Evolutionary conservation across 1,284 basidiomycete genomes (phyloP), one percentile per base, ranked within the genome.

Genomic region (Vanrija sp.): DNA sequence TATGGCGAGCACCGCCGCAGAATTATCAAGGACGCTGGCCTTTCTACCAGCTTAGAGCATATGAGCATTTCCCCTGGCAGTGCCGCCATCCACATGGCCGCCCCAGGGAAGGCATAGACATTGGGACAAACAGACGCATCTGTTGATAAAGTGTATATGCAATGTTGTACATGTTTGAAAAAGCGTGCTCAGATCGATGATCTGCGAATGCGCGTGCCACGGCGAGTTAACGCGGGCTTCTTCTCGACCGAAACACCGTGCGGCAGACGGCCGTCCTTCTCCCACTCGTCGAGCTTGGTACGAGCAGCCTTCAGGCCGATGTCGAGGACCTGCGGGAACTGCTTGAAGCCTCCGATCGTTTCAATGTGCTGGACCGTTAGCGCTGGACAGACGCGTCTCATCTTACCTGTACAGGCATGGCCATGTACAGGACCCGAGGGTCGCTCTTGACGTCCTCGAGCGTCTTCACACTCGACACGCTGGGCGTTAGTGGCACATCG

Each of bases 401-500:
- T 87, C 77, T 87, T 46, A 69, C 85, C 66, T 93, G 88, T 18
- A 98, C 93, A 0, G 96, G 96, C 88, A 98, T 91, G 53, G 85
- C 83, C 76, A 97, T 86, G 71, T 98, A 98, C 45, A 97, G 77
- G 69, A 91, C 94, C 0, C 88, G 88, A 6, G 87, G 87, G 5
- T 87, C 83, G 3, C 83, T 82, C 74, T 98, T 98, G 22, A 93
- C 94, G 60, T 95, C 93, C 72, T 97, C 93, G 9, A 98, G 80
- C 12, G 89, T 95, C 70, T 87, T 89, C 35, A 98, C 92, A 60
- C 90, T 94, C 57, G 95, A 95, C 1, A 97, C 95, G 75, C 92
- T 95, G 62, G 18, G 18, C n/a, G 38, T 20, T 44, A 59, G 45
- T 35, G n/a, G 23, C 5, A 16, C 35, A 14, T 19, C 4, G 4